Percentiles rank a stretch among this genome's conserved stretches.
Conservation (phyloP, 768 basidiomycete genomes). For the Phlebiopsis gigantea region DNA sequence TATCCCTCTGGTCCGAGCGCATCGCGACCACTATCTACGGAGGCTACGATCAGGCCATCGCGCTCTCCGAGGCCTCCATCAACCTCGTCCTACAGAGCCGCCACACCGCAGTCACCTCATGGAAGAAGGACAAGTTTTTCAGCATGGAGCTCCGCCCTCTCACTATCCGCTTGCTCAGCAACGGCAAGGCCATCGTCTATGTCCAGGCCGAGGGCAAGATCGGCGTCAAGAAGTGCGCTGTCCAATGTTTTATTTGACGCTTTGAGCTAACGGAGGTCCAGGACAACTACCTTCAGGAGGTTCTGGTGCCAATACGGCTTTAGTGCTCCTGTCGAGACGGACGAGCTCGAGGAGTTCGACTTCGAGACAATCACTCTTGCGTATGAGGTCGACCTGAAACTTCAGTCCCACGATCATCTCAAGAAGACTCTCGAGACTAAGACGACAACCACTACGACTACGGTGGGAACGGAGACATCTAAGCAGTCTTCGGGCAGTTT, state of each 20-base stretch:
- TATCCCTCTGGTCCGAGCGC: background rate
- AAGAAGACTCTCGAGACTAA: background rate
- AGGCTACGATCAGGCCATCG: background rate
- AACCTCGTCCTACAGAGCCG: background rate
- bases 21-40: background rate
- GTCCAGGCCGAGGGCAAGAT: conserved; percentile 12
- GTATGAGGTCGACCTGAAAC: conserved; percentile 24
- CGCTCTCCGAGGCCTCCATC: background rate
- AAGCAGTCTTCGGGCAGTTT: background rate
- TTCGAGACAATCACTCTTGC: conserved; percentile 19
- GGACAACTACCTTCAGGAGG: background rate
- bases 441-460: background rate
- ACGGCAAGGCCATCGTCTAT: conserved; percentile 16
- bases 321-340: background rate
- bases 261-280: background rate
- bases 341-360: background rate
- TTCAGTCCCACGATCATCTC: conserved; percentile 1
- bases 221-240: conserved; percentile 7
- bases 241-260: background rate
- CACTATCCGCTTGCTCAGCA: conserved; percentile 12
- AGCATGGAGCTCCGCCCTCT: conserved; percentile 9
- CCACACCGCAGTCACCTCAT: background rate
- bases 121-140: conserved; percentile 8
- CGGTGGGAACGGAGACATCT: no score
- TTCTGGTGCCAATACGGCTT: background rate